Evolutionary conservation across 495 filamentous ascomycete genomes (phyloP).

Genomic region (Annulohypoxylon moriforme): DNA sequence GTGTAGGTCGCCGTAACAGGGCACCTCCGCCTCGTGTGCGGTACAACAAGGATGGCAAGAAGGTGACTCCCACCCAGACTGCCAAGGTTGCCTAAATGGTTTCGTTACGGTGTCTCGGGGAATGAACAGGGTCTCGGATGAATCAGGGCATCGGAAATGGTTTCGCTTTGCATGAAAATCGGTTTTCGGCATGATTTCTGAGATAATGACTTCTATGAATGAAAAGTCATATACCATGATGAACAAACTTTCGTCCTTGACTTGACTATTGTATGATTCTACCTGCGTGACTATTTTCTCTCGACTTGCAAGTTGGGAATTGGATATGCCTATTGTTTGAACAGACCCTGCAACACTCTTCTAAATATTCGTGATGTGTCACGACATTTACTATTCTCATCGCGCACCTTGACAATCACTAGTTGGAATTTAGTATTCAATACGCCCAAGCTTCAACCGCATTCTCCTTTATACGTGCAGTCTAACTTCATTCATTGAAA

Average conservation of each 20-base stretch:
- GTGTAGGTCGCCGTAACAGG: slow-evolving; percentile 97
- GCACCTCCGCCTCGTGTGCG: slow-evolving; percentile 95
- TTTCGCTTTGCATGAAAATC: slow-evolving; percentile 44
- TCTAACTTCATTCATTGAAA: too few species aligned
- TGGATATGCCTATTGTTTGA: neutral
- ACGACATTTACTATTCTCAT: too few species aligned
- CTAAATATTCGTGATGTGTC: too few species aligned
- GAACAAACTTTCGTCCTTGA: slow-evolving; percentile 1
- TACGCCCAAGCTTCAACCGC: too few species aligned
- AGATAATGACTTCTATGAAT: slow-evolving; percentile 51
- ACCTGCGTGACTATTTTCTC: neutral
- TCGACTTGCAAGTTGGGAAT: too few species aligned
- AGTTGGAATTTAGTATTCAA: too few species aligned
- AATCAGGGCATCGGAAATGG: slow-evolving; percentile 48
- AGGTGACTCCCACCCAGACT: slow-evolving; percentile 89
- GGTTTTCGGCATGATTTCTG: slow-evolving; percentile 47
- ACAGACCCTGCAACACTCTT: too few species aligned
- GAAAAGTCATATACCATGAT: slow-evolving; percentile 47
- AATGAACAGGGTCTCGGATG: slow-evolving; percentile 42
- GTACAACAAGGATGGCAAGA: slow-evolving; percentile 99
- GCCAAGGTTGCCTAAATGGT: slow-evolving; percentile 55
- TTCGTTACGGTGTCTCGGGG: slow-evolving; percentile 42
- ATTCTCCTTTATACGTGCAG: too few species aligned
- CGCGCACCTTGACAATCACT: too few species aligned
- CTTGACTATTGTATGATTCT: neutral